These are phyloP conservation scores for Euphrasia confusa DNA, from an alignment of 257 asterid species.

Conservation along the genomic window DNA sequence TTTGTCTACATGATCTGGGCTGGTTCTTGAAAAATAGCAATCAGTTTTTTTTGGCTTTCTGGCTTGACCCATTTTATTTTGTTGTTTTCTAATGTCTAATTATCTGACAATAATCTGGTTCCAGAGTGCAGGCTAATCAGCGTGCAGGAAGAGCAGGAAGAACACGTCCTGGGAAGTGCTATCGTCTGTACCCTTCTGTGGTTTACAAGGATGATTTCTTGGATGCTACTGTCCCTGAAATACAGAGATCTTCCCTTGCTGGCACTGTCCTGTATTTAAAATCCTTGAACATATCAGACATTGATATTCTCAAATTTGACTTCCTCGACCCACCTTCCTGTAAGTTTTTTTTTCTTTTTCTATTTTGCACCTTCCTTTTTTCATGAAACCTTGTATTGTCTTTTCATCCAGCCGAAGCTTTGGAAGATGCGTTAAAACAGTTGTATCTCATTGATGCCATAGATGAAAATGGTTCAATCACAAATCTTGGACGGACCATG, in stretches of 20 bases:
- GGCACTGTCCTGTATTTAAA: constrained; percentile 90
- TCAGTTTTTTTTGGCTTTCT: not conserved
- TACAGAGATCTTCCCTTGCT: constrained; percentile 94
- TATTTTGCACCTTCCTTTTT: not conserved
- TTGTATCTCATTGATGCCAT: constrained; percentile 85
- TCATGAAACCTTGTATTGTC: constrained; percentile 22
- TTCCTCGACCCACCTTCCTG: constrained; percentile 93
- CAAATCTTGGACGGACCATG: constrained; percentile 82
- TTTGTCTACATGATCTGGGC: not conserved
- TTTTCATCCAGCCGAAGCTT: constrained; percentile 65
- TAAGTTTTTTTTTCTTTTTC: constrained; percentile 23
- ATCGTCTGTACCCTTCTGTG: constrained; percentile 73
- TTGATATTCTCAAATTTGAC: constrained; percentile 88
- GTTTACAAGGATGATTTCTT: constrained; percentile 69
- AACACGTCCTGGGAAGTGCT: constrained; percentile 92
- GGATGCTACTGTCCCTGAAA: constrained; percentile 93
- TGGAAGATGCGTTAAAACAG: constrained; percentile 93
- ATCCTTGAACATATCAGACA: constrained; percentile 85
- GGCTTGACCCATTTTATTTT: not conserved
- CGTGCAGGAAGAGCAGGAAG: constrained; percentile 99
- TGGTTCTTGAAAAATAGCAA: not conserved
- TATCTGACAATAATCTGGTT: constrained; percentile 18
- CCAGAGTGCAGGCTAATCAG: constrained; percentile 95
- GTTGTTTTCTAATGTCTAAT: not conserved
- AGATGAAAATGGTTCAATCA: constrained; percentile 73